Base-by-base conservation (phyloP, 805 yeast species). In the Candida peoriensis region DNA sequence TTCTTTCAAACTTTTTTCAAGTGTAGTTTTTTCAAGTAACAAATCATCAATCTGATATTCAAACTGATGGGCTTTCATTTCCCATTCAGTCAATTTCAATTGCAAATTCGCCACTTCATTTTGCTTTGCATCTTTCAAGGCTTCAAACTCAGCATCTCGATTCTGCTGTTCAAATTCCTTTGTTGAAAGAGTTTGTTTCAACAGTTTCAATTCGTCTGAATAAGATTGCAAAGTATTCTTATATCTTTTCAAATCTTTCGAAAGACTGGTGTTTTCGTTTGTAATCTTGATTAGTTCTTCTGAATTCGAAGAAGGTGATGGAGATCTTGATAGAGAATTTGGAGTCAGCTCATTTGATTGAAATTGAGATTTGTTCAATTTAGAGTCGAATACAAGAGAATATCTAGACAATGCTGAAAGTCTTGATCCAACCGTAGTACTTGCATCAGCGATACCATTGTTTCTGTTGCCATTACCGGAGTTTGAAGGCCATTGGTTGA, bases 401-500 rank as follows among this genome's bases (percentile, higher is more conserved):
- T 16, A 29, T 30, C 42, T 37, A 1, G 46, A 41, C 1, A 38
- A 24, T 11, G 39, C 30, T 4, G 47, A 37, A 12, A 36, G 17
- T 14, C 42, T 33, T 4, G 33, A 18, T 7, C 39, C 43, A n/a
- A n/a, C n/a, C n/a, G n/a, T n/a, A n/a, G n/a, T n/a, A n/a, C n/a
- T n/a, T n/a, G n/a, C n/a, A n/a, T n/a, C n/a, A n/a, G n/a, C n/a
- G n/a, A n/a, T n/a, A n/a, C n/a, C n/a, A n/a, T n/a, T n/a, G n/a
- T n/a, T n/a, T n/a, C n/a, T n/a, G n/a, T n/a, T n/a, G n/a, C n/a
- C n/a, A n/a, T n/a, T n/a, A 2, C 36, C 38, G n/a, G 25, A 25
- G 21, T 32, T 30, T 40, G 70, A 49, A 3, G 66, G 68, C 70
- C 70, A 66, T 32, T 57, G 60, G 21, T 66, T 67, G 24, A 76